Evolutionary conservation across 805 yeast species (phyloP), one percentile per base, ranked within the genome.

Genomic region (Cyberlindnera euphorbiiphila): DNA sequence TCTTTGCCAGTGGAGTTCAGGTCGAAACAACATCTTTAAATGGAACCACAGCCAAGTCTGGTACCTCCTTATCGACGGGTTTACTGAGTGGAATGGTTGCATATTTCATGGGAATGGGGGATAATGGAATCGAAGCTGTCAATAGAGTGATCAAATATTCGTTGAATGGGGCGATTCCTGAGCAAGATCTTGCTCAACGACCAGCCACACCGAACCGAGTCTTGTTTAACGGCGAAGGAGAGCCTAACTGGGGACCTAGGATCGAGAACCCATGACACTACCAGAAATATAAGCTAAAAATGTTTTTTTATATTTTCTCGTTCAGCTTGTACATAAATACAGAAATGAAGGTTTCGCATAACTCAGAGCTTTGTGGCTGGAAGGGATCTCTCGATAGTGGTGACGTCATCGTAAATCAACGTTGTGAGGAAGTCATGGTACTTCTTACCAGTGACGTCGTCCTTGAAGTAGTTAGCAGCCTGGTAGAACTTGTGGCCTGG

Each of bases 351-450:
- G n/a, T 20, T 24, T 23, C 35, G 6, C 12, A 22, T 14, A 6
- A 20, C 23, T 45, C 29, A 50, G 31, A 50, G 41, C 36, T 45
- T 50, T 9, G 44, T 37, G 12, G 54, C 54, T 6, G 43, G 36
- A 3, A 30, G 21, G 9, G 50, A 17, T 48, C 51, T 53, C 34
- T 50, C 65, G 30, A 64, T 41, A 3, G 84, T 76, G 32, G 80
- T 73, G 41, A 80, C 72, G 40, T 84, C 85, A 50, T 83, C 88
- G 59, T 84, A 84, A 56, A 84, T 69, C 61, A 83, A 69, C 24
- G 81, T 78, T 32, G 94, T 84, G 53, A 84, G 74, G 62, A 84
- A 84, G 56, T 84, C 89, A 42, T 83, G 78, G 61, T 81, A 79
- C 54, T 76, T 76, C 53, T 75, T 77, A 46, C 82, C 89, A 44